Percentiles rank a stretch among this genome's conserved stretches.
Evolutionary conservation across 2,329 filamentous ascomycete species (phyloP).

Genomic region (Fonsecaea nubica): DNA sequence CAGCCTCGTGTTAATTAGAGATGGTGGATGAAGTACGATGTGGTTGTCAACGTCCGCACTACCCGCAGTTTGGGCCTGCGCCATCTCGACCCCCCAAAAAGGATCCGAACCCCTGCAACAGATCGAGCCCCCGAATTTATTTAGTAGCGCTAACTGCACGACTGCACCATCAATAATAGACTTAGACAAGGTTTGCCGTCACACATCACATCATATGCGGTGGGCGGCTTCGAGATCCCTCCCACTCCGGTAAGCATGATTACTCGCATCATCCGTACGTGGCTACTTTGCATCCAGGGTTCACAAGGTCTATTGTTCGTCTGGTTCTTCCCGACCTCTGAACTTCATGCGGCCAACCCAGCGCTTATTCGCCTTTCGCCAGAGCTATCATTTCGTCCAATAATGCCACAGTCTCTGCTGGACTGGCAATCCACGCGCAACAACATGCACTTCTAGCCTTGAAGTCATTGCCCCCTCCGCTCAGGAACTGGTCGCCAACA

Average conservation of each 20-base stretch:
- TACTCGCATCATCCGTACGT: background rate
- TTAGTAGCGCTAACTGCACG: background rate
- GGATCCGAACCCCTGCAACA: constrained; percentile 8
- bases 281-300: background rate
- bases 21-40: constrained; percentile 10
- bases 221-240: background rate
- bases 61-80: constrained; percentile 4
- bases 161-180: background rate
- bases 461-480: constrained; percentile 95
- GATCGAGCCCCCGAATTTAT: constrained; percentile 3
- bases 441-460: constrained; percentile 91
- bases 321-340: background rate
- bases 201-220: background rate
- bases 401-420: constrained; percentile 85
- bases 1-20: constrained; percentile 12
- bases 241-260: background rate
- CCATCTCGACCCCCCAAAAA: background rate
- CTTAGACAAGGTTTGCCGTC: background rate
- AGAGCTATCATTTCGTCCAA: constrained; percentile 69
- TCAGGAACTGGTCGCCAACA: constrained; percentile 94
- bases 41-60: constrained; percentile 8
- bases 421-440: constrained; percentile 96
- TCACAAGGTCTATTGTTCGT: background rate
- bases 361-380: constrained; percentile 11
- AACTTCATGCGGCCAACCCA: background rate